Conservation (phyloP, 2,329 filamentous ascomycete species). For the Waltergamsia citrina region DNA sequence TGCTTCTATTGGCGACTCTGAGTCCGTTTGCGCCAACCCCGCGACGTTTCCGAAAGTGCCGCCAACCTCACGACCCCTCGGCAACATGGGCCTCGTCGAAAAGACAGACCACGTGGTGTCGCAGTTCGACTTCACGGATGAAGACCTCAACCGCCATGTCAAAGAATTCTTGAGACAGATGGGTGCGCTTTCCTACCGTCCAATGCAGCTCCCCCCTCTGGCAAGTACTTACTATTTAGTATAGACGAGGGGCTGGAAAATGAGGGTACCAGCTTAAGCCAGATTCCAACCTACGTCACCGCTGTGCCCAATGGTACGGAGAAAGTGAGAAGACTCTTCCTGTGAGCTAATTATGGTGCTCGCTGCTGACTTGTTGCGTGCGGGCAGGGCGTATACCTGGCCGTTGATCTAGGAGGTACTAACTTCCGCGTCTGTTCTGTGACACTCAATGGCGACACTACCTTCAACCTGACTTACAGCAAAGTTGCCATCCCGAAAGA, state of each 20-base stretch:
- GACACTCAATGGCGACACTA: constrained; percentile 85
- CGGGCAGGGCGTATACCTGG: constrained; percentile 78
- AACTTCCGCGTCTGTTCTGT: constrained; percentile 98
- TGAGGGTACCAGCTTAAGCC: constrained; percentile 74
- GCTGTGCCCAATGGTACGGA: constrained; percentile 94
- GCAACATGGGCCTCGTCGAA: constrained; percentile 49
- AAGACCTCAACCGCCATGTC: constrained; percentile 71
- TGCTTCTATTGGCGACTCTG: constrained; percentile 16
- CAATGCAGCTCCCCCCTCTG: constrained; percentile 1
- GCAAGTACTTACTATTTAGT: background rate
- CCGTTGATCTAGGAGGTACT: constrained; percentile 94
- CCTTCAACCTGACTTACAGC: constrained; percentile 85
- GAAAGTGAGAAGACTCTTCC: constrained; percentile 51
- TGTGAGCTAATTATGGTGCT: background rate
- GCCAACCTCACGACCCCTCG: constrained; percentile 44
- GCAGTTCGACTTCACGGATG: constrained; percentile 76
- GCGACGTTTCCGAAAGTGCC: constrained; percentile 43
- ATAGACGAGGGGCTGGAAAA: constrained; percentile 72
- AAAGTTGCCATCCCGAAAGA: constrained; percentile 86
- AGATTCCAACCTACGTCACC: constrained; percentile 96
- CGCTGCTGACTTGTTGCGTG: background rate
- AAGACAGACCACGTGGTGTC: constrained; percentile 73
- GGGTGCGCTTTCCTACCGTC: constrained; percentile 34
- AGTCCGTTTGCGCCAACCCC: constrained; percentile 44
- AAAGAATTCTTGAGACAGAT: constrained; percentile 82